Evolutionary conservation across 768 basidiomycete species (phyloP), one percentile per base, ranked within the genome.

Genomic region (Boletus subparvulus): DNA sequence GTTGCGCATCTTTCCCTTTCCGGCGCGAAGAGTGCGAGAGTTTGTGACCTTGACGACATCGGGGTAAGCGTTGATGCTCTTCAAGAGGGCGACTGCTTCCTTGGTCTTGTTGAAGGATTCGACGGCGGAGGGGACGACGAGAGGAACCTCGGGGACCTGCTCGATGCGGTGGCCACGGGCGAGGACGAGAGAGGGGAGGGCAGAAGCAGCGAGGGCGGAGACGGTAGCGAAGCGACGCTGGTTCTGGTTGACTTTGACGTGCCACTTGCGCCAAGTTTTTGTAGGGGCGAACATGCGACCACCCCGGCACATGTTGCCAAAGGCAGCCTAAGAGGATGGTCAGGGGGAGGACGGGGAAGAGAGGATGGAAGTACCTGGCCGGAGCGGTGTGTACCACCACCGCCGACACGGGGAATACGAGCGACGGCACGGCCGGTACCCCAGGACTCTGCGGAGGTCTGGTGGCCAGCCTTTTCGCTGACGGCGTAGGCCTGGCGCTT

Each of bases 271-370:
- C 96, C 95, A 98, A 73, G 86, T 92, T 83, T 97, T 98, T 79
- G 96, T 98, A 17, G 97, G 97, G 30, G 96, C 96, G 78, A 99
- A 98, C 97, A 99, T 98, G 73, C 97, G 94, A 81, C 97, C 97
- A 72, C 97, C 96, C 77, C 97, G 92, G 83, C 96, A 98, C 97
- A 99, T 98, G 90, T 98, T 98, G 71, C 97, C 97, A 80, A 98
- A 98, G 33, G 97, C 97, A 74, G 93, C 97, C 89, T 96, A 54
- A 26, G 36, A 16, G 24, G 13, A 46, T 37, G 56, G 40, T 67
- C 50, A 13, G 52, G 50, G 39, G 42, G 30, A 5, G 32, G 40
- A 37, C 21, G 19, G 11, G 41, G 26, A 40, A 9, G 33, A 9
- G 10, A 19, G 5, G 30, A 19, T 8, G 24, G 21, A 35, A 3